Evolutionary conservation across 192 early-diverging fungal species (phyloP), one percentile per base, ranked within the genome.

Genomic region (Backusella mclennaniae): DNA sequence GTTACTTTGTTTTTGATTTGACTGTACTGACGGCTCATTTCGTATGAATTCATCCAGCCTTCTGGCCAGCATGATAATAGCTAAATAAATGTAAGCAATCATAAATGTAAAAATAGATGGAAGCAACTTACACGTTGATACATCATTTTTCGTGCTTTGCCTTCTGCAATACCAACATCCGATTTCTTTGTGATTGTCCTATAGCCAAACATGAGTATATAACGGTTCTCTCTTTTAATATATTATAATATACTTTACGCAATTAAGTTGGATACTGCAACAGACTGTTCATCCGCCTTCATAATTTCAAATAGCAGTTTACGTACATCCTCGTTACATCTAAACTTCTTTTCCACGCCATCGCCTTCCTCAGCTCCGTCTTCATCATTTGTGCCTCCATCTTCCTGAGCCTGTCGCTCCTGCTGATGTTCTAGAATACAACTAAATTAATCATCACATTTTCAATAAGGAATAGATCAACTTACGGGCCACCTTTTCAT

Each of bases 21-120:
- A 69, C 87, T 89, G 63, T 87, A 87, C 35, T 87, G 84, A 2
- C 85, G 79, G 2, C 84, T 85, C 33, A 89, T 87, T 35, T 89
- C 88, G 19, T 87, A 86, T 8, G 88, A 84, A 0, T 85, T 85
- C 84, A 87, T 89, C 86, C 86, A 87, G 35, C 79, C 82, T 0
- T 67, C 63, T n/a, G 88, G 88, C 71, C 85, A 89, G 14, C 81
- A 74, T 5, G 52, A 67, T 23, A 87, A 42, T 4, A 89, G 41
- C 88, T 89, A 73, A 21, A 33, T 35, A 66, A 67, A 42, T 42
- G 36, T 39, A 39, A 39, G 11, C 7, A 12, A 11, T 26, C 11
- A 23, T 15, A 33, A 19, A 12, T 17, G 35, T 42, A 29, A 31
- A 15, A 39, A 35, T 39, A 14, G 15, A 23, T 73, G 42, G 7